Evolutionary conservation across 164 flowering plant genomes (phyloP), one percentile per base, ranked within the genome.

Genomic region (Vitis labrusca): DNA sequence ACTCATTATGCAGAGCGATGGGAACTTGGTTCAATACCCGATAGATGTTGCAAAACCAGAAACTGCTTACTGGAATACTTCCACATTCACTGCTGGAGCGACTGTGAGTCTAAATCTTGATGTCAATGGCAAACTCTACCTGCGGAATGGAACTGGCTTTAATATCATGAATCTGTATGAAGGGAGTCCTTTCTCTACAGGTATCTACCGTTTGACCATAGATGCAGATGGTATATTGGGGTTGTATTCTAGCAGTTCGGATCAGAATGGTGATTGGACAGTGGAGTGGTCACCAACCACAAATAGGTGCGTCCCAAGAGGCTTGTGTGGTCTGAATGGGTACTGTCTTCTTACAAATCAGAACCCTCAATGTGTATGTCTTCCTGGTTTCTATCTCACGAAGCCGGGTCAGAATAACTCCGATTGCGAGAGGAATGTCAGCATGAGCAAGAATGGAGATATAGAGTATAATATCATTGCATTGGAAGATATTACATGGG

Each of bases 11-110:
- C 82, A 79, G 55, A 1, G 1, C 0, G 78, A 78, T 65, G 76
- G 78, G 15, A 72, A 78, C n/a, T 74, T 75, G 2, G 79, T 72
- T n/a, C 62, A 44, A 16, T 73, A 67, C 59, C 74, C 79, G 0
- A 56, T 13, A 5, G 8, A 8, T 5, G 1, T 10, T 2, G 17
- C 1, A 3, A 2, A 3, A 13, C 0, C 29, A 2, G 51, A 51
- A 0, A 10, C 64, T 57, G 27, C 76, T 16, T 79, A 79, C 50
- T 79, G 74, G 74, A 0, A 4, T 10, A 10, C 74, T 0, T 7
- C 7, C 1, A 70, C 77, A 7, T 1, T 0, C 9, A 47, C 8
- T 0, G 30, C 10, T 1, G 61, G 75, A 32, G 10, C 11, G 16
- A 63, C 49, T 44, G 74, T 73, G 32, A 55, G 51, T 3, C 59